Evolutionary conservation across 2,329 filamentous ascomycete species (phyloP).

Genomic region (Gnomoniopsis sp.): DNA sequence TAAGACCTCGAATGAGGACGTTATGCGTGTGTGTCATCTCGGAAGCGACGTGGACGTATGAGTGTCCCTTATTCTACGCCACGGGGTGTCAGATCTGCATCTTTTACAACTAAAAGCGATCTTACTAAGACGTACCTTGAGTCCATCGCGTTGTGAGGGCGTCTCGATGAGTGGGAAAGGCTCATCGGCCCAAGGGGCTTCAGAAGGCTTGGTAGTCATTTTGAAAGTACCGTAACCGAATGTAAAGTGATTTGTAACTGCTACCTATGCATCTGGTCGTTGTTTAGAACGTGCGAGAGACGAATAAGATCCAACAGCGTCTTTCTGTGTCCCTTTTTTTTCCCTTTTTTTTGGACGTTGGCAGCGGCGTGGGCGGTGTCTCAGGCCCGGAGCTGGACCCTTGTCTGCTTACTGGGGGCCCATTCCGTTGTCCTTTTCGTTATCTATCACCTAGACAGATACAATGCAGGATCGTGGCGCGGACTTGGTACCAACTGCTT

Average conservation of each 20-base stretch:
- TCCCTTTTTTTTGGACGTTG: too few species aligned
- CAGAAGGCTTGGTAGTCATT: slow-evolving; percentile 16
- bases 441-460: too few species aligned
- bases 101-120: neutral
- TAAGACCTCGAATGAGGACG: slow-evolving; percentile 29
- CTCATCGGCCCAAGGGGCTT: slow-evolving; percentile 4
- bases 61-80: slow-evolving; percentile 4
- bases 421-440: too few species aligned
- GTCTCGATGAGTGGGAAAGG: slow-evolving; percentile 1
- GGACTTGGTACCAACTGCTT: too few species aligned
- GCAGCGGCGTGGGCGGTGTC: too few species aligned
- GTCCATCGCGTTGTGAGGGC: slow-evolving; percentile 7
- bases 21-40: slow-evolving; percentile 30
- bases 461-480: too few species aligned
- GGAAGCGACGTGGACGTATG: slow-evolving; percentile 11
- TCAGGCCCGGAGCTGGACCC: too few species aligned
- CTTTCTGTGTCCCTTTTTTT: too few species aligned
- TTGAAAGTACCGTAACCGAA: neutral
- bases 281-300: too few species aligned
- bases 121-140: neutral
- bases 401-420: too few species aligned
- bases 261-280: too few species aligned
- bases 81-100: neutral
- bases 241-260: neutral
- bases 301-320: too few species aligned